Evolutionary conservation across 1,284 basidiomycete genomes (phyloP).

Genomic region (Ustilago curta): DNA sequence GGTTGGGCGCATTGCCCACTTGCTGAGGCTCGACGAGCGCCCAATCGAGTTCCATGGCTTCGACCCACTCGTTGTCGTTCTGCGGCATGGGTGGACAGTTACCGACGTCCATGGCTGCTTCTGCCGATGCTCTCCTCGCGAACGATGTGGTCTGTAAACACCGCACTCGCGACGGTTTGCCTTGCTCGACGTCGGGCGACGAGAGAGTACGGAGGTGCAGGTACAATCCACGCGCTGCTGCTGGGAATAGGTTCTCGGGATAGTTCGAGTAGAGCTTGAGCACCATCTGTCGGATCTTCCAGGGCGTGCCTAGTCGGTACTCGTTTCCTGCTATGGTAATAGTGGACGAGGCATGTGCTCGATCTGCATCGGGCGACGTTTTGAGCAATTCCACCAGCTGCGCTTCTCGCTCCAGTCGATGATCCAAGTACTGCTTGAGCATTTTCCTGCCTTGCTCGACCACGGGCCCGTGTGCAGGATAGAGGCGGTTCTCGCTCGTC

Average conservation of each 20-base stretch:
- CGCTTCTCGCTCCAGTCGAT: slow-evolving; percentile 83
- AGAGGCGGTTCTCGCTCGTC: slow-evolving; percentile 72
- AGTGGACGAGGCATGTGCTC: neutral
- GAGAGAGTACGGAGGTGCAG: slow-evolving; percentile 80
- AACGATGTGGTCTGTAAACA: slow-evolving; percentile 43
- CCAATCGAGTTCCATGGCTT: slow-evolving; percentile 50
- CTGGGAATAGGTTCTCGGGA: slow-evolving; percentile 76
- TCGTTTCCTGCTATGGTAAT: slow-evolving; percentile 14
- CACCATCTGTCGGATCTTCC: slow-evolving; percentile 63
- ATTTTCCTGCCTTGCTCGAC: slow-evolving; percentile 74
- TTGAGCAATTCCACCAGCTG: slow-evolving; percentile 79
- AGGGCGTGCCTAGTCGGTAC: slow-evolving; percentile 29
- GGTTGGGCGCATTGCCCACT: slow-evolving; percentile 1
- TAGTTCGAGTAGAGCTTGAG: slow-evolving; percentile 77
- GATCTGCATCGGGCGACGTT: slow-evolving; percentile 70
- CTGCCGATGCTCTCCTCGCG: slow-evolving; percentile 24
- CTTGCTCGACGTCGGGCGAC: slow-evolving; percentile 33
- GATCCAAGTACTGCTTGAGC: slow-evolving; percentile 81
- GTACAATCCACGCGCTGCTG: slow-evolving; percentile 78
- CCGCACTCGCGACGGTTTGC: slow-evolving; percentile 17
- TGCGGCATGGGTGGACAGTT: slow-evolving; percentile 42
- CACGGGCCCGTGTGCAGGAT: slow-evolving; percentile 89
- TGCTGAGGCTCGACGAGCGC: slow-evolving; percentile 19
- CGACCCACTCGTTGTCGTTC: slow-evolving; percentile 43
- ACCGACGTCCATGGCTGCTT: slow-evolving; percentile 29